phyloP scores from a whole-genome alignment of 1,139 yeast genomes.

The Blastobotrys proliferans region DNA sequence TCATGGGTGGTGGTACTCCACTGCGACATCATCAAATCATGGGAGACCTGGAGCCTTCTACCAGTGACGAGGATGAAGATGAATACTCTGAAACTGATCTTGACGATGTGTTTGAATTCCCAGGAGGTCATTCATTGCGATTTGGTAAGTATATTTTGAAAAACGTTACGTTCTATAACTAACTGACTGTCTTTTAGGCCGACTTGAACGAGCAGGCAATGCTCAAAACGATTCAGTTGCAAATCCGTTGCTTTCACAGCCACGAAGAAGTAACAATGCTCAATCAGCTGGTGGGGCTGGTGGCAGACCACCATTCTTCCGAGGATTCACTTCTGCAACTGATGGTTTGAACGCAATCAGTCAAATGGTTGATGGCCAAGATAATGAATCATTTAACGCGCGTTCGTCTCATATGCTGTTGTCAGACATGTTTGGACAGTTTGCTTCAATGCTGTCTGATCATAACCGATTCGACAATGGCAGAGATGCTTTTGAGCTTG shows the following conservation, averaged over 20 bases:
- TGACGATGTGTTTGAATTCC: constrained; percentile 1
- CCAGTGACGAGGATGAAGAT: constrained; percentile 21
- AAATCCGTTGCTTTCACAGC: constrained; percentile 21
- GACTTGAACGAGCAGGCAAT: too few relatives aligned
- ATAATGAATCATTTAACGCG: constrained; percentile 10
- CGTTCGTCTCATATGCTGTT: constrained; percentile 12
- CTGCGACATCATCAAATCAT: constrained; percentile 17
- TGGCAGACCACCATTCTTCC: constrained; percentile 6
- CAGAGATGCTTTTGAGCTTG: too few relatives aligned
- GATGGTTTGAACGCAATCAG: constrained; percentile 13
- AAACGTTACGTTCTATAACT: too few relatives aligned
- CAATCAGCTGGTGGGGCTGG: too few relatives aligned
- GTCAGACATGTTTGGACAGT: constrained; percentile 20
- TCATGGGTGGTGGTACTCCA: constrained; percentile 12
- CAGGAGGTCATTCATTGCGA: constrained; percentile 1
- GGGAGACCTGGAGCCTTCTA: constrained; percentile 4
- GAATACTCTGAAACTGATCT: constrained; percentile 21
- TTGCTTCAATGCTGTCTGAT: constrained; percentile 14
- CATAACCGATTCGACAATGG: too few relatives aligned
- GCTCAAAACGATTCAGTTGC: constrained; percentile 19
- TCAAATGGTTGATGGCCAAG: constrained; percentile 14
- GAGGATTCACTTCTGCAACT: constrained; percentile 2
- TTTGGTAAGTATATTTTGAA: constrained; percentile 1
- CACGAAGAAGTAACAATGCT: constrained; percentile 13
- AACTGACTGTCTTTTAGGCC: too few relatives aligned